phyloP scores from a whole-genome alignment of 2,329 filamentous ascomycete genomes.

The Colletotrichum shisoi region DNA sequence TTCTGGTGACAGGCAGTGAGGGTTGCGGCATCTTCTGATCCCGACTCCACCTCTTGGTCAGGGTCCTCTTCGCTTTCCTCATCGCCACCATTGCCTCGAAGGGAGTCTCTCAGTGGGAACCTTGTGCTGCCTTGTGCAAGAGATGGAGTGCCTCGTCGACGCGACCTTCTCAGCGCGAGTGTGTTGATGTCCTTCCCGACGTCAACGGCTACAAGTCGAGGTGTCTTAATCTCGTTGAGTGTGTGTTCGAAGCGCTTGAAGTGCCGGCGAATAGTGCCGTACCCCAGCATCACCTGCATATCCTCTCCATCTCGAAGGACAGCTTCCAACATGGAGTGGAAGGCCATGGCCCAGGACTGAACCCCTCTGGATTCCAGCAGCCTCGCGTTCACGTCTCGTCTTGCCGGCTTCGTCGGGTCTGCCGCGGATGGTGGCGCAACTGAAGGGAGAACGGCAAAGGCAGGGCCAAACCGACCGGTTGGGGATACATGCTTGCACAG shows the following conservation, averaged over 20 bases:
- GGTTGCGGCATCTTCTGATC: constrained; percentile 16
- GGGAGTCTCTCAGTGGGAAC: constrained; percentile 11
- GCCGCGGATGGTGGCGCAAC: not conserved
- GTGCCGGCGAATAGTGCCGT: constrained; percentile 62
- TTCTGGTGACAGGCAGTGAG: not conserved
- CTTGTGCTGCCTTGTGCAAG: not conserved
- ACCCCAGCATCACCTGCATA: constrained; percentile 65
- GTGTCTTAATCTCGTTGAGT: constrained; percentile 61
- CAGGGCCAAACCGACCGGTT: constrained; percentile 59
- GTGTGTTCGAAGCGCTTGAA: constrained; percentile 58
- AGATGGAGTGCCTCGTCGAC: not conserved
- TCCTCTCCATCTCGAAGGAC: constrained; percentile 68
- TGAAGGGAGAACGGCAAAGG: constrained; percentile 48
- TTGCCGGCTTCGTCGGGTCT: constrained; percentile 1
- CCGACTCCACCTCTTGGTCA: constrained; percentile 22
- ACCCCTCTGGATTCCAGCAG: constrained; percentile 35
- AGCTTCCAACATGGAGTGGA: constrained; percentile 64
- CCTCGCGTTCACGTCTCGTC: constrained; percentile 30
- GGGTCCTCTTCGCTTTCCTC: constrained; percentile 15
- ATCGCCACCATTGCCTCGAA: constrained; percentile 13
- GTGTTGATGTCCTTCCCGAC: constrained; percentile 60
- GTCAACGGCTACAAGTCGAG: constrained; percentile 64
- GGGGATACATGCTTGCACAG: constrained; percentile 57
- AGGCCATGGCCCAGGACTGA: constrained; percentile 63
- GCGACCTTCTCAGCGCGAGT: constrained; percentile 49